Evolutionary conservation across 2,329 filamentous ascomycete species (phyloP).

Genomic region (Catunica adiposa): DNA sequence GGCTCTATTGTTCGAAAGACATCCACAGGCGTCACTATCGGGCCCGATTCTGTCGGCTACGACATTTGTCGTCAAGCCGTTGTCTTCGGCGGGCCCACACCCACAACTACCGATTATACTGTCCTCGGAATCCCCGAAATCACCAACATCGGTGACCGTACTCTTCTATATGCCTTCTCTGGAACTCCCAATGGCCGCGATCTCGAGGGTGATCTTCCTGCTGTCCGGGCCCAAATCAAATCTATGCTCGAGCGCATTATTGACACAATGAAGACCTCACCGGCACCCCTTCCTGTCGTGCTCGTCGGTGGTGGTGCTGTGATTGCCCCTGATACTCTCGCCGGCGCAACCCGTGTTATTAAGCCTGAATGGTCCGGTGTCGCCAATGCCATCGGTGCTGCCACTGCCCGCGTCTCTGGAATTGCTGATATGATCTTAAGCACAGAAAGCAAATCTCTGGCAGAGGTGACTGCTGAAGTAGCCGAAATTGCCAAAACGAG

Average conservation of each 20-base stretch:
- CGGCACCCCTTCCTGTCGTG: slow-evolving; percentile 40
- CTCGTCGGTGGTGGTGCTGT: slow-evolving; percentile 48
- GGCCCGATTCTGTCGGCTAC: slow-evolving; percentile 46
- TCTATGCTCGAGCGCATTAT: slow-evolving; percentile 38
- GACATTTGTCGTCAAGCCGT: slow-evolving; percentile 36
- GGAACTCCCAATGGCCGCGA: slow-evolving; percentile 15
- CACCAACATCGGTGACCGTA: slow-evolving; percentile 21
- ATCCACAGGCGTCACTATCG: slow-evolving; percentile 27
- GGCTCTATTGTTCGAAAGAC: slow-evolving; percentile 34
- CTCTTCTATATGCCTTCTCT: slow-evolving; percentile 1
- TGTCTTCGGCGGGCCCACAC: slow-evolving; percentile 37
- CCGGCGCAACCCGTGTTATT: slow-evolving; percentile 38
- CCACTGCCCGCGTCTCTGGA: slow-evolving; percentile 42
- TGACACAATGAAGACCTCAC: slow-evolving; percentile 46
- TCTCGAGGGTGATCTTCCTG: slow-evolving; percentile 17
- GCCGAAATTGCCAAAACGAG: slow-evolving; percentile 22
- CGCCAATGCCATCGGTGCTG: slow-evolving; percentile 49
- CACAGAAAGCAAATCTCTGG: slow-evolving; percentile 26
- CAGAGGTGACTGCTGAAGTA: slow-evolving; percentile 25
- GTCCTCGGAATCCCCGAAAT: slow-evolving; percentile 19
- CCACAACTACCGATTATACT: slow-evolving; percentile 43
- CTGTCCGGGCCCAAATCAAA: slow-evolving; percentile 23
- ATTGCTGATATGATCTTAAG: slow-evolving; percentile 35
- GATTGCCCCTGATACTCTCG: slow-evolving; percentile 37
- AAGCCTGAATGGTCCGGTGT: slow-evolving; percentile 41